Evolutionary conservation across 306 rosid genomes (phyloP), one percentile per base, ranked within the genome.

Genomic region (Hippophae tibetana): DNA sequence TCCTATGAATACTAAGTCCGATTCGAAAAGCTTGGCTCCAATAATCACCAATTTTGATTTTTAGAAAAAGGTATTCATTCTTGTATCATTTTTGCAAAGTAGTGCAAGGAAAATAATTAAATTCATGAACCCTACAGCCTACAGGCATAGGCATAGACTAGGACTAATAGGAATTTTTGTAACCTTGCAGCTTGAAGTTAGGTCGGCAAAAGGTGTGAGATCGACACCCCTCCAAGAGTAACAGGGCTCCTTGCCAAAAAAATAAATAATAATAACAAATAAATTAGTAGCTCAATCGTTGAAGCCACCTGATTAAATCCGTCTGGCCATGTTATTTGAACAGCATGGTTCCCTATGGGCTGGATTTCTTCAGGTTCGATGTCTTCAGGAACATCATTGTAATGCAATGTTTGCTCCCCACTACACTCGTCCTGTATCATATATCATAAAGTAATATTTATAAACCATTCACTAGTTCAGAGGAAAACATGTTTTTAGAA

Each of bases 321-420:
- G 47, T 86, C 94, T 3, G 97, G 95, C 99, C 97, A 93, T 10
- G 86, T 80, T 75, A 93, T 86, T 68, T 93, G 82, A 67, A 77
- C 95, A 1, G 99, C 99, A 69, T 93, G 86, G 69, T 93, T 93
- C 69, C 97, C 95, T 95, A 93, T 84, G 2, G 95, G 97, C 43
- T 85, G 80, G 68, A 93, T 93, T 67, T 93, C 97, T 68, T 86
- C 95, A 0, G 94, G 97, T 84, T 93, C 94, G 56, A 88, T 84
- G 57, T 88, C 88, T 55, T 88, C 94, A 18, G 86, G 89, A 73
- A 93, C 78, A 80, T 93, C 99, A 23, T 49, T 42, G 58, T 78
- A 84, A 69, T 78, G 95, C 82, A 93, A 74, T 62, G 86, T 93
- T 77, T 93, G 99, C 78, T 86, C 94, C 63, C 95, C 95, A 0